Evolutionary conservation across 2,329 filamentous ascomycete species (phyloP).

Genomic region (Lecanicillium sp.): DNA sequence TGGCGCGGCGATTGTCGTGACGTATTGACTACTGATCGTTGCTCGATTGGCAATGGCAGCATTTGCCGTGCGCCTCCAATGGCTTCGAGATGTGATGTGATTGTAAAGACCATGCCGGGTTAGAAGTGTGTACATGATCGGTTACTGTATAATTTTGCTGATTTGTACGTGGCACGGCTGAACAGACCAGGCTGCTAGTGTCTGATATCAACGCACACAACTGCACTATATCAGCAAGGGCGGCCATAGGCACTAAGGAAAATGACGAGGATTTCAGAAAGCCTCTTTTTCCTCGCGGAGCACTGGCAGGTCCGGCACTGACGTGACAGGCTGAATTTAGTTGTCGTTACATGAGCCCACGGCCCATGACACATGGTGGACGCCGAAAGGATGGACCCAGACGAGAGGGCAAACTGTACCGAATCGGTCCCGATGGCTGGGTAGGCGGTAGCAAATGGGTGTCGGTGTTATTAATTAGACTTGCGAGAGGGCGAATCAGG

Average conservation of each 20-base stretch:
- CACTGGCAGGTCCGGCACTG: not conserved
- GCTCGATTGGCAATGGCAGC: not conserved
- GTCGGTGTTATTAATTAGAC: conserved; percentile 4
- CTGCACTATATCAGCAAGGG: too few relatives aligned
- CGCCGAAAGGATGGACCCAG: not conserved
- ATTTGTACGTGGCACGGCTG: too few relatives aligned
- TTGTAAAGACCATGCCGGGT: not conserved
- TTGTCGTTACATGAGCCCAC: conserved; percentile 5
- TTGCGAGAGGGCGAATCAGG: conserved; percentile 3
- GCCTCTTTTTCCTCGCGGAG: too few relatives aligned
- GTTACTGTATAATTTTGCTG: too few relatives aligned
- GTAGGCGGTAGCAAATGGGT: not conserved
- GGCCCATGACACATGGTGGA: not conserved
- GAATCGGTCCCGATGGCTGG: not conserved
- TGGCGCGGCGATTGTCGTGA: not conserved
- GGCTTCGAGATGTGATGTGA: too few relatives aligned
- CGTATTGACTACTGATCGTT: not conserved
- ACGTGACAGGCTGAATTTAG: not conserved
- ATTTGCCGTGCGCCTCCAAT: not conserved
- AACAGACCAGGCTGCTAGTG: too few relatives aligned
- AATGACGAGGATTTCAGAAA: not conserved
- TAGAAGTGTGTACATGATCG: not conserved
- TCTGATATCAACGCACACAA: too few relatives aligned
- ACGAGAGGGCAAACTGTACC: not conserved
- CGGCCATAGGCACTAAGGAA: too few relatives aligned